phyloP scores from a whole-genome alignment of 176 grass and related monocot genomes.

The Oryza rufipogon region DNA sequence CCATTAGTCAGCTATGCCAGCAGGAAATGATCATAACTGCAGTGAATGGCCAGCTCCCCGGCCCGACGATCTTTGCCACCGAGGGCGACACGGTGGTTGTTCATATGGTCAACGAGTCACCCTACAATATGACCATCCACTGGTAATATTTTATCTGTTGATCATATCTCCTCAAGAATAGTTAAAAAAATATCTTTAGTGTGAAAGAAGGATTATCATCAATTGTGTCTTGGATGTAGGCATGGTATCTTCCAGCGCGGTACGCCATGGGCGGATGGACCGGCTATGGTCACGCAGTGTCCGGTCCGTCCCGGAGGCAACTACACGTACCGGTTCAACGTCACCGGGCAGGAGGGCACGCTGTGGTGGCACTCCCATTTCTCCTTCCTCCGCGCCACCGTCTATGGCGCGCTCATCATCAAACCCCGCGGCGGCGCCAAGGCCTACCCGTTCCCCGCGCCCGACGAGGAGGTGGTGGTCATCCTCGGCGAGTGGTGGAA shows the following conservation, averaged over 20 bases:
- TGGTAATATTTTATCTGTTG: constrained; percentile 47
- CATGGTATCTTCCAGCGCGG: constrained; percentile 65
- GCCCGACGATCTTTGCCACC: constrained; percentile 48
- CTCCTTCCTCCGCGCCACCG: constrained; percentile 62
- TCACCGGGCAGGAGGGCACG: constrained; percentile 68
- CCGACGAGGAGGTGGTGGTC: constrained; percentile 49
- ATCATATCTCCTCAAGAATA: too few species aligned
- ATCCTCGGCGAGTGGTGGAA: constrained; percentile 79
- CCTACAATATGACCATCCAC: constrained; percentile 63
- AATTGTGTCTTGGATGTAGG: neutral
- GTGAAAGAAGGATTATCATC: too few species aligned
- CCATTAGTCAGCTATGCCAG: constrained; percentile 50
- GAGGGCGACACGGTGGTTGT: constrained; percentile 65
- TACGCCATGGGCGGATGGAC: constrained; percentile 68
- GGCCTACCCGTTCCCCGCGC: constrained; percentile 55
- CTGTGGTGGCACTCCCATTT: constrained; percentile 81
- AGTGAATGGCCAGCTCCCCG: constrained; percentile 62
- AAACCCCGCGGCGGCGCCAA: constrained; percentile 28
- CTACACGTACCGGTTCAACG: constrained; percentile 57
- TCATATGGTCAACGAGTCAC: constrained; percentile 60
- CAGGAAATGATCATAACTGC: constrained; percentile 49
- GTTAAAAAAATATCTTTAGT: too few species aligned
- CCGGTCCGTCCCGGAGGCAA: constrained; percentile 45
- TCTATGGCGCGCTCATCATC: constrained; percentile 63
- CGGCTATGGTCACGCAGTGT: constrained; percentile 74